Conservation (phyloP, 192 early-diverging fungal species). For the Dispira parvispora region DNA sequence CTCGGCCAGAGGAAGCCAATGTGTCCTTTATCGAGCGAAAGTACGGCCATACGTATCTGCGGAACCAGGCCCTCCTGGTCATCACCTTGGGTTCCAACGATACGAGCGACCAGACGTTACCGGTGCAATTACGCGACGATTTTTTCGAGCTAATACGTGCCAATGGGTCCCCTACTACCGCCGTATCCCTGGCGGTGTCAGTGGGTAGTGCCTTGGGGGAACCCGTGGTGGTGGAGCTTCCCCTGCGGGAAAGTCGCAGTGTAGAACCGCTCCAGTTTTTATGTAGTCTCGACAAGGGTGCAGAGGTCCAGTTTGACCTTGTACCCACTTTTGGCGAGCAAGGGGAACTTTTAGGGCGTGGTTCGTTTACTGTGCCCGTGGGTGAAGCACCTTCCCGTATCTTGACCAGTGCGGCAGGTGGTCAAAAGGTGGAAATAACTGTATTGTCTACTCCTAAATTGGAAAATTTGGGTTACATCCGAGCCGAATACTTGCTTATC, state of each 20-base stretch:
- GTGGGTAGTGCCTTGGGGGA: not conserved
- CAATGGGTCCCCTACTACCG: not conserved
- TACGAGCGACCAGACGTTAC: slow-evolving; percentile 18
- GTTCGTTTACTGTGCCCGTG: not conserved
- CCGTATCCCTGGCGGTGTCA: not conserved
- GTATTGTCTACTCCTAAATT: slow-evolving; percentile 12
- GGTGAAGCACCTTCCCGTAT: not conserved
- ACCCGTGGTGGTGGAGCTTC: not conserved
- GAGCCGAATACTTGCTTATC: slow-evolving; percentile 42
- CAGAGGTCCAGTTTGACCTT: not conserved
- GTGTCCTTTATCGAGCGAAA: slow-evolving; percentile 25
- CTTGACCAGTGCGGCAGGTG: slow-evolving; percentile 3
- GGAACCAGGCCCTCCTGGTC: slow-evolving; percentile 38
- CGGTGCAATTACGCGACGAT: not conserved
- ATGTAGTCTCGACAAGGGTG: not conserved
- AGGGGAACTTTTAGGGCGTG: not conserved
- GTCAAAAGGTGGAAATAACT: not conserved
- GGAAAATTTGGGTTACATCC: slow-evolving; percentile 34
- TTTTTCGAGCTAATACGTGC: not conserved
- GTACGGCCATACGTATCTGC: slow-evolving; percentile 44
- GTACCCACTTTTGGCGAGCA: not conserved
- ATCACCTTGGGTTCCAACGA: slow-evolving; percentile 49
- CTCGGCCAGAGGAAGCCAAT: slow-evolving; percentile 10
- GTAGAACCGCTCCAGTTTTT: not conserved
- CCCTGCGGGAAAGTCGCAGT: not conserved